Conservation (phyloP, 768 basidiomycete genomes). For the Rhizopogon sp. region DNA sequence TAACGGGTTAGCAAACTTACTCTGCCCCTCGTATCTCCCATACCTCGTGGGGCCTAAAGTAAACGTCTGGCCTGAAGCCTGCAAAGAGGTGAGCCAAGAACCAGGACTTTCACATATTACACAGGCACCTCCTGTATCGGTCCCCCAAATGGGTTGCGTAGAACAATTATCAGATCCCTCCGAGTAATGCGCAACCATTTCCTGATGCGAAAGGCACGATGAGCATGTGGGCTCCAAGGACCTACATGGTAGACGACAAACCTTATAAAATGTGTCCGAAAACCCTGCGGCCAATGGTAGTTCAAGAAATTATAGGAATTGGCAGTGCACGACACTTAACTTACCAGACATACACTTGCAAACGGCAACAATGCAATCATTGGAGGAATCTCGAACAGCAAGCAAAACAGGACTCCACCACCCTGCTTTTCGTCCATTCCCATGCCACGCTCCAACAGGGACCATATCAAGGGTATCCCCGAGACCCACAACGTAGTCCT, state of each 20-base stretch:
- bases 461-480: slow-evolving; percentile 74
- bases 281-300: slow-evolving; percentile 49
- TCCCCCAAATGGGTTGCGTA: slow-evolving; percentile 48
- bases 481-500: slow-evolving; percentile 79
- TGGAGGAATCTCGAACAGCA: slow-evolving; percentile 63
- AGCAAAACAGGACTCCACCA: slow-evolving; percentile 94
- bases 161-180: slow-evolving; percentile 53
- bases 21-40: slow-evolving; percentile 89
- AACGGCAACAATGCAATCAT: slow-evolving; percentile 63
- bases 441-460: slow-evolving; percentile 83
- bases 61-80: slow-evolving; percentile 64
- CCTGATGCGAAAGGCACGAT: slow-evolving; percentile 33
- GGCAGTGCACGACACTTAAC: slow-evolving; percentile 11
- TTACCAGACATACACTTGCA: slow-evolving; percentile 89
- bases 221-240: background rate
- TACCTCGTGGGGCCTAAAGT: slow-evolving; percentile 68
- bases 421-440: slow-evolving; percentile 79
- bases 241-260: slow-evolving; percentile 15
- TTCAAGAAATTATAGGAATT: slow-evolving; percentile 2
- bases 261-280: slow-evolving; percentile 79
- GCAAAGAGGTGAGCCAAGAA: slow-evolving; percentile 1
- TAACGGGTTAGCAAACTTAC: slow-evolving; percentile 29
- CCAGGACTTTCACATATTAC: background rate
- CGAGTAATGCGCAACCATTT: slow-evolving; percentile 59
- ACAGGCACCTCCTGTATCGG: slow-evolving; percentile 55